A percentile compares a stretch with the other conserved stretches of the same genome.
Evolutionary conservation across 257 asterid species (phyloP).

Genomic region (Solanum chiquidenum): DNA sequence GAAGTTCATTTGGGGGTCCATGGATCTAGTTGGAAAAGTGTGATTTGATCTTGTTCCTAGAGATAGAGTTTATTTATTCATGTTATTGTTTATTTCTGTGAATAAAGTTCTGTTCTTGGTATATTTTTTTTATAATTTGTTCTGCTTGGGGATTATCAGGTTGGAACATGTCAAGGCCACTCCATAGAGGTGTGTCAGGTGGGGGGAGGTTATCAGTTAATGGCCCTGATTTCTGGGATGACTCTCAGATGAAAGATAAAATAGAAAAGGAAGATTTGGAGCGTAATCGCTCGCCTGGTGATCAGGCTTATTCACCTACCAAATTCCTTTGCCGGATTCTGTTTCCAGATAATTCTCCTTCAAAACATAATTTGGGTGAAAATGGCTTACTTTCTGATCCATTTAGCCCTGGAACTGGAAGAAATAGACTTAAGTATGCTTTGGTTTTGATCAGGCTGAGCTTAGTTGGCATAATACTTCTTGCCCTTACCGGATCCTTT

Average conservation of each 20-base stretch:
- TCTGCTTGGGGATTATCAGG: constrained; percentile 32
- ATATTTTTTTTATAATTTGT: constrained; percentile 1
- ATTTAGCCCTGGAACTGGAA: constrained; percentile 41
- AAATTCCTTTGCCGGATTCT: constrained; percentile 52
- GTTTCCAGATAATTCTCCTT: constrained; percentile 41
- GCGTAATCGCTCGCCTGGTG: constrained; percentile 23
- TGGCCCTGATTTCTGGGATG: constrained; percentile 56
- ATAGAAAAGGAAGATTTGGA: constrained; percentile 69
- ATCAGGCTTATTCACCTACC: constrained; percentile 31
- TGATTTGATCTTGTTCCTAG: constrained; percentile 9
- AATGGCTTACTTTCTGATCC: constrained; percentile 67
- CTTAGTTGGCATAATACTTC: constrained; percentile 62
- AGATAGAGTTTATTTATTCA: background rate
- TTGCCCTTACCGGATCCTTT: constrained; percentile 81
- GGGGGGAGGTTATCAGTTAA: constrained; percentile 50
- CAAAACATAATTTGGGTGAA: constrained; percentile 44
- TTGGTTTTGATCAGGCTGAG: constrained; percentile 51
- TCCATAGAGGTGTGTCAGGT: constrained; percentile 70
- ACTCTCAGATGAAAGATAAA: constrained; percentile 76
- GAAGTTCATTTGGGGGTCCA: background rate
- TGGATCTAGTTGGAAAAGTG: constrained; percentile 15
- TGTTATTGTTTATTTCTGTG: background rate
- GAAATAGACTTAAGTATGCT: constrained; percentile 52
- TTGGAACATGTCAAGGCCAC: constrained; percentile 75
- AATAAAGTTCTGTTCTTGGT: background rate